Conservation (phyloP, 805 yeast genomes). For the Ogataea nitratoaversa region DNA sequence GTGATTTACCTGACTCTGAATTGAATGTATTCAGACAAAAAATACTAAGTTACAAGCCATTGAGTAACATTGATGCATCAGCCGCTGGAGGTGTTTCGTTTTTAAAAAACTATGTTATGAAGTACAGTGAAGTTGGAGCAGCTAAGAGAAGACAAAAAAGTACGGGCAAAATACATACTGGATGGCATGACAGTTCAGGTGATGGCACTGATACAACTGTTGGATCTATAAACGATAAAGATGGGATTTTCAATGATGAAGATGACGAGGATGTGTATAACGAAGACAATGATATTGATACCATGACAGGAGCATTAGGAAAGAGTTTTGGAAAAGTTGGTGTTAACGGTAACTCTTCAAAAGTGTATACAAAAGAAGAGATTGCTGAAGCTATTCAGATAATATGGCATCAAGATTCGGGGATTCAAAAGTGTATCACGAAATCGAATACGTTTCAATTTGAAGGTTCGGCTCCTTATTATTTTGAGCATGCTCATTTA, state of each 20-base stretch:
- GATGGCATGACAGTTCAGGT: conserved; percentile 25
- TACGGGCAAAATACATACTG: conserved; percentile 46
- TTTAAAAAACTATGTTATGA: conserved; percentile 58
- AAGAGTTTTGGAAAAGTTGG: not conserved
- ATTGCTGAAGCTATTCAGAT: conserved; percentile 67
- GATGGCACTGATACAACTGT: conserved; percentile 3
- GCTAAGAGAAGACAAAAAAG: conserved; percentile 47
- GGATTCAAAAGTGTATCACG: conserved; percentile 54
- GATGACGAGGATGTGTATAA: conserved; percentile 10
- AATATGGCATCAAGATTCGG: conserved; percentile 70
- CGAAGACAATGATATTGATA: conserved; percentile 16
- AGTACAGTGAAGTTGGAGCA: conserved; percentile 54
- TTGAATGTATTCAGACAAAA: conserved; percentile 45
- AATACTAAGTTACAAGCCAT: conserved; percentile 52
- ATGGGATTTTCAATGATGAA: conserved; percentile 4
- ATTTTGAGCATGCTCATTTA: conserved; percentile 66
- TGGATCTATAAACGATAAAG: conserved; percentile 1
- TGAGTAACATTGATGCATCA: conserved; percentile 59
- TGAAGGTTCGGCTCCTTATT: conserved; percentile 78
- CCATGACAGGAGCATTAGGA: not conserved
- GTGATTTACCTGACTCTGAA: conserved; percentile 52
- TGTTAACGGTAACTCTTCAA: conserved; percentile 4
- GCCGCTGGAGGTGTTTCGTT: conserved; percentile 64
- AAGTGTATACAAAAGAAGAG: conserved; percentile 34
- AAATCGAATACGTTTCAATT: conserved; percentile 77